phyloP scores from a whole-genome alignment of 768 basidiomycete species.

The Hebeloma cylindrosporum region DNA sequence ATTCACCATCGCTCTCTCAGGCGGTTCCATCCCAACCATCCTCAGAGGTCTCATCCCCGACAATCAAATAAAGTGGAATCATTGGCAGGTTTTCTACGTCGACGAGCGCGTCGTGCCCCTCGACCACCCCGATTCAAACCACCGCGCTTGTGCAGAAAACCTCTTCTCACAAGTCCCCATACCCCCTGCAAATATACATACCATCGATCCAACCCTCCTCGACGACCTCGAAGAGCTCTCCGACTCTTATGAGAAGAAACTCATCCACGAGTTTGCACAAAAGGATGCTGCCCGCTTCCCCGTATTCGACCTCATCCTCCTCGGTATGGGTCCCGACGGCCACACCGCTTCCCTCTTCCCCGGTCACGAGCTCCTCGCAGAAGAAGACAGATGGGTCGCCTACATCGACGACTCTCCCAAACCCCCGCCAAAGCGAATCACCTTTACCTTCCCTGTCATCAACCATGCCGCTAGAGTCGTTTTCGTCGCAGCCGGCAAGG shows the following conservation, averaged over 20 bases:
- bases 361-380: slow-evolving; percentile 79
- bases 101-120: slow-evolving; percentile 96
- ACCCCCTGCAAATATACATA: slow-evolving; percentile 73
- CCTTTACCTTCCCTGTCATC: slow-evolving; percentile 88
- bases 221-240: slow-evolving; percentile 78
- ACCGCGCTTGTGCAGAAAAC: slow-evolving; percentile 65
- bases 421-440: slow-evolving; percentile 86
- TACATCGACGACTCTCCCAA: slow-evolving; percentile 93
- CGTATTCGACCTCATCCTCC: slow-evolving; percentile 93
- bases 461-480: slow-evolving; percentile 86
- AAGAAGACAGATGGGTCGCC: slow-evolving; percentile 93
- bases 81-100: slow-evolving; percentile 97
- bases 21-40: slow-evolving; percentile 86
- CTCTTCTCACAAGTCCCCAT: slow-evolving; percentile 86
- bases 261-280: slow-evolving; percentile 89
- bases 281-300: slow-evolving; percentile 96
- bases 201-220: slow-evolving; percentile 68
- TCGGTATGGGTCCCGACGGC: slow-evolving; percentile 97
- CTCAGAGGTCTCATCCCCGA: slow-evolving; percentile 69
- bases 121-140: slow-evolving; percentile 92
- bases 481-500: slow-evolving; percentile 84
- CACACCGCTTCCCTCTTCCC: slow-evolving; percentile 99
- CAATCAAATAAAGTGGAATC: slow-evolving; percentile 82
- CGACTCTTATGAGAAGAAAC: slow-evolving; percentile 77
- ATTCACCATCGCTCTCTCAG: slow-evolving; percentile 93